Evolutionary conservation across 768 basidiomycete species (phyloP).

Genomic region (Strobilomyces confusus): DNA sequence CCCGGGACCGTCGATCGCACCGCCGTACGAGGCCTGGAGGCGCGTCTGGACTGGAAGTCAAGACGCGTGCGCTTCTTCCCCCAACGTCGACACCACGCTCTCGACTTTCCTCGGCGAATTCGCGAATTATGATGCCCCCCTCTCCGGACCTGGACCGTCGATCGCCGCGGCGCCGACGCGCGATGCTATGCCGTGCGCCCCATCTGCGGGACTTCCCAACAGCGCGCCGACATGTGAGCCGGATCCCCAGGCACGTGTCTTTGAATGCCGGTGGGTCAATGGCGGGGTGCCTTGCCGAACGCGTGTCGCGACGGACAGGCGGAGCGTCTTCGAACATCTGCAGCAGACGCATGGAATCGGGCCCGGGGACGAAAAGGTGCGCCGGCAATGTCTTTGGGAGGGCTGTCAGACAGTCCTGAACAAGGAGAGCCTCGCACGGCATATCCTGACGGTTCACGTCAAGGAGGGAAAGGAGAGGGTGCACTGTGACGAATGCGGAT

Average conservation of each 20-base stretch:
- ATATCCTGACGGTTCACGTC: slow-evolving; percentile 26
- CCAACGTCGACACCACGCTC: neutral
- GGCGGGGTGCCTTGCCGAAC: slow-evolving; percentile 3
- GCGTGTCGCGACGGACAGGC: slow-evolving; percentile 8
- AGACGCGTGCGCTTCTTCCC: neutral
- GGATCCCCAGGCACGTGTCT: neutral
- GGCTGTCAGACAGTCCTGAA: slow-evolving; percentile 19
- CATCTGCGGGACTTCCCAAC: neutral
- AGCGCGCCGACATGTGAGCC: neutral
- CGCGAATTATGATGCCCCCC: neutral
- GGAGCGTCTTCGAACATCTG: slow-evolving; percentile 15
- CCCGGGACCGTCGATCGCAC: too few species aligned
- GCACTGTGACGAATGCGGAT: slow-evolving; percentile 14
- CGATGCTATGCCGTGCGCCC: neutral
- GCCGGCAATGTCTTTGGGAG: slow-evolving; percentile 18
- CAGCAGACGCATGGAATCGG: slow-evolving; percentile 10
- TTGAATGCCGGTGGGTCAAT: slow-evolving; percentile 15
- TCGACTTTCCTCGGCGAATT: neutral
- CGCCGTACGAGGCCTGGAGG: neutral
- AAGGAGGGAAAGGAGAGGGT: slow-evolving; percentile 14
- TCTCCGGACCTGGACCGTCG: neutral
- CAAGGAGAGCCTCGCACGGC: slow-evolving; percentile 28
- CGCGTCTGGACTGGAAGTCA: neutral
- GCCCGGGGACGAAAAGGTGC: slow-evolving; percentile 16
- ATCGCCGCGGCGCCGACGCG: neutral